These are phyloP conservation scores for Rhizopogon vinicolor DNA, from an alignment of 768 basidiomycete genomes.

Conservation along the genomic window DNA sequence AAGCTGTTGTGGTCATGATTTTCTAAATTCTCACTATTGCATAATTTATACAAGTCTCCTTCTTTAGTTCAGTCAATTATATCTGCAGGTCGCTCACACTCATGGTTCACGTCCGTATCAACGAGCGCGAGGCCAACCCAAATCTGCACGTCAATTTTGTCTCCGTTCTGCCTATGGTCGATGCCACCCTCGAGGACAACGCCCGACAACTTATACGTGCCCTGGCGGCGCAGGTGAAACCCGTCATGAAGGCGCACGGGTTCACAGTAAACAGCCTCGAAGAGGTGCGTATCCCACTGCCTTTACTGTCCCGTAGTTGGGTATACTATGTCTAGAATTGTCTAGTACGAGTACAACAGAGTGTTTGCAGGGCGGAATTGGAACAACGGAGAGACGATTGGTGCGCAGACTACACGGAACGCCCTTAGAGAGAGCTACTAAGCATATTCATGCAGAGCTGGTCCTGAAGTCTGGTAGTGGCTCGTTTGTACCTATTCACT, in stretches of 20 bases:
- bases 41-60: slow-evolving; percentile 1
- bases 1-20: background rate
- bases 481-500: slow-evolving; percentile 55
- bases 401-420: slow-evolving; percentile 29
- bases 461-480: slow-evolving; percentile 64
- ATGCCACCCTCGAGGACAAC: slow-evolving; percentile 48
- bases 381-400: slow-evolving; percentile 79
- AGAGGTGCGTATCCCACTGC: slow-evolving; percentile 47
- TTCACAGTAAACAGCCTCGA: slow-evolving; percentile 76
- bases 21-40: too few species aligned
- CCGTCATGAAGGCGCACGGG: slow-evolving; percentile 78
- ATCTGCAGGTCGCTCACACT: background rate
- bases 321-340: background rate
- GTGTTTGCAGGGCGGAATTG: slow-evolving; percentile 85
- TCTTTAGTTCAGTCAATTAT: background rate
- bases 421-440: background rate
- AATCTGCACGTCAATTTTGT: slow-evolving; percentile 80
- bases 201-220: slow-evolving; percentile 72
- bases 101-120: slow-evolving; percentile 75
- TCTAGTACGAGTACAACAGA: slow-evolving; percentile 69
- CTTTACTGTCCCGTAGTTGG: background rate
- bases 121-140: slow-evolving; percentile 66
- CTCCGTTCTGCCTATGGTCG: slow-evolving; percentile 42
- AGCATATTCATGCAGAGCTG: slow-evolving; percentile 47
- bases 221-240: slow-evolving; percentile 78